phyloP scores from a whole-genome alignment of 1,284 basidiomycete species.

The Naganishia cerealis region DNA sequence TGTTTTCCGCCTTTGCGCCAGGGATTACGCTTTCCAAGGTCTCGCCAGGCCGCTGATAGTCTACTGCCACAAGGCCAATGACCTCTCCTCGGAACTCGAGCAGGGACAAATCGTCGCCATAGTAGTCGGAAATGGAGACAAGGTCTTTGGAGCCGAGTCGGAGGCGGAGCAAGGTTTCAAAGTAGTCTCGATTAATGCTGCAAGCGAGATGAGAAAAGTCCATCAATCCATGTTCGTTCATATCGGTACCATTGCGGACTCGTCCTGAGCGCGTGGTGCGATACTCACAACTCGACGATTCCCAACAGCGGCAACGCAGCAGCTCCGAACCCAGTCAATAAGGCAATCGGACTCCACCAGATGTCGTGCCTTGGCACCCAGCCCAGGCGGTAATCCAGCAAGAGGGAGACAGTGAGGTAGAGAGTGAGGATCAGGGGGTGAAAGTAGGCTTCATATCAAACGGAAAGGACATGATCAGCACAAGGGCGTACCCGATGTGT shows the following conservation, averaged over 20 bases:
- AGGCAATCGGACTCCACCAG: constrained; percentile 60
- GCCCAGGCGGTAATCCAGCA: constrained; percentile 63
- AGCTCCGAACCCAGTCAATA: constrained; percentile 66
- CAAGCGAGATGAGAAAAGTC: background rate
- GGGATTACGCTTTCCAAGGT: constrained; percentile 38
- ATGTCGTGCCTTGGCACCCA: constrained; percentile 63
- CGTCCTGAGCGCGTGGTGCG: too few relatives aligned
- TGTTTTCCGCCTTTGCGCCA: constrained; percentile 36
- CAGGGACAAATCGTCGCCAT: constrained; percentile 67
- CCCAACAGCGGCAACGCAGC: constrained; percentile 67
- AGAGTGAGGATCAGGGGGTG: constrained; percentile 63
- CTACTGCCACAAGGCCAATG: constrained; percentile 69
- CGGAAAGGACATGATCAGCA: constrained; percentile 22
- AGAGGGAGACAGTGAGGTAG: constrained; percentile 64
- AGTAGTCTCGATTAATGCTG: constrained; percentile 70
- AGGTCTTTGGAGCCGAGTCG: constrained; percentile 65
- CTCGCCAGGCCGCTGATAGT: constrained; percentile 55
- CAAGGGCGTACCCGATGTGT: constrained; percentile 9
- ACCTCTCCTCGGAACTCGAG: constrained; percentile 64
- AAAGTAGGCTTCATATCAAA: constrained; percentile 58
- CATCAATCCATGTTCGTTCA: background rate
- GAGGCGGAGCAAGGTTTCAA: constrained; percentile 62
- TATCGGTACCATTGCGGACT: background rate
- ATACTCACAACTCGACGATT: constrained; percentile 66
- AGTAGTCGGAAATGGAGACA: constrained; percentile 60